Conservation (phyloP, 192 early-diverging fungal genomes). For the Endogone sp. region DNA sequence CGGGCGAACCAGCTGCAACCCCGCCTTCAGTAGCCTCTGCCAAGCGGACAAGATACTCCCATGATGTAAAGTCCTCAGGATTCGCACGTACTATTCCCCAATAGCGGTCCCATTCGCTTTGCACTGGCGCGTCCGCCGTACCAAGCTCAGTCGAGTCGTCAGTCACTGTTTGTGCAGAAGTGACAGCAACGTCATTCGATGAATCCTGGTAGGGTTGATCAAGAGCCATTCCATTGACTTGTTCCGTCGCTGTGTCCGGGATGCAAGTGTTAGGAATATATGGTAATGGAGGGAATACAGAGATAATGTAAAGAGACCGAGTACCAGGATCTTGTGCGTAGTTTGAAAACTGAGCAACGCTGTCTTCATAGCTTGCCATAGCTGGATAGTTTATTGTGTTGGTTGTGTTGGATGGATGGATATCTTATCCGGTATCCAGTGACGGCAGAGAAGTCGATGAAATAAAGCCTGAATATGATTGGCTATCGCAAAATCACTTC, state of each 20-base stretch:
- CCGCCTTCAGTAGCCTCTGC: conserved; percentile 56
- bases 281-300: background rate
- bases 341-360: background rate
- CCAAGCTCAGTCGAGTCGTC: background rate
- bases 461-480: no score
- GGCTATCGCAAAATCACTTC: no score
- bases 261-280: background rate
- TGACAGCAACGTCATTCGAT: background rate
- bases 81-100: conserved; percentile 52
- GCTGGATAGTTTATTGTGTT: no score
- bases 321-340: background rate
- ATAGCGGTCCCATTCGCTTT: conserved; percentile 46
- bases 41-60: conserved; percentile 62
- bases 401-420: no score
- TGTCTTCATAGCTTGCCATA: background rate
- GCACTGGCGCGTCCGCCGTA: background rate
- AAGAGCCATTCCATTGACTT: background rate
- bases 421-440: no score
- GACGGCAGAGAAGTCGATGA: no score
- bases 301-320: background rate
- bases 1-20: conserved; percentile 39
- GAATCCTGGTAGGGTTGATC: background rate
- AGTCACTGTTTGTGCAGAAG: background rate
- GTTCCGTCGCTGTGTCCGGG: background rate
- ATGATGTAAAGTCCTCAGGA: conserved; percentile 64